Evolutionary conservation across 2,329 filamentous ascomycete species (phyloP).

Genomic region (Penicillium vulpinum): DNA sequence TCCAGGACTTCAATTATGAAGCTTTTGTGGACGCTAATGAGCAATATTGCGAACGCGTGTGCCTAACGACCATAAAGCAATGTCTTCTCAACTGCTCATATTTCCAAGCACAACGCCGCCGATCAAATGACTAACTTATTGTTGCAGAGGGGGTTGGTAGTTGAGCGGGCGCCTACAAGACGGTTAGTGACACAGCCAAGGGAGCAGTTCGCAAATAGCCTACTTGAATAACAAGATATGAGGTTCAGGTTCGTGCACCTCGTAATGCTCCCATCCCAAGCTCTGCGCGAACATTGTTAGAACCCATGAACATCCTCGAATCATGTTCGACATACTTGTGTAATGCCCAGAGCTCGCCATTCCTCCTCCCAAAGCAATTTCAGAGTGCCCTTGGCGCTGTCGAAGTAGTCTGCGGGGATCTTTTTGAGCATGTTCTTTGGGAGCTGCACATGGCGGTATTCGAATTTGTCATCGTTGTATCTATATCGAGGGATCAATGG

Average conservation of each 20-base stretch:
- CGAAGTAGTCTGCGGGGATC: slow-evolving; percentile 93
- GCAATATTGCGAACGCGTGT: slow-evolving; percentile 20
- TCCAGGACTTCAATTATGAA: slow-evolving; percentile 30
- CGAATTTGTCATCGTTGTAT: slow-evolving; percentile 88
- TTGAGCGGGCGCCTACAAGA: slow-evolving; percentile 72
- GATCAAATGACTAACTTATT: slow-evolving; percentile 27
- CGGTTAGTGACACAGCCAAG: slow-evolving; percentile 20
- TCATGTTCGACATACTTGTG: slow-evolving; percentile 65
- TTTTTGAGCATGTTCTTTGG: slow-evolving; percentile 98
- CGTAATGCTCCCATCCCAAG: slow-evolving; percentile 98
- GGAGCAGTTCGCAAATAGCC: slow-evolving; percentile 45
- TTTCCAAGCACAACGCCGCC: slow-evolving; percentile 13
- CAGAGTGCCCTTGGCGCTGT: slow-evolving; percentile 82
- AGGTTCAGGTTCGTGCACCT: slow-evolving; percentile 97
- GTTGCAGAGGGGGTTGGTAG: slow-evolving; percentile 67
- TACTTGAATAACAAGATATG: slow-evolving; percentile 99
- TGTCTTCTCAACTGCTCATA: slow-evolving; percentile 7
- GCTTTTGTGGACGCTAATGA: slow-evolving; percentile 26
- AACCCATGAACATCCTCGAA: not conserved
- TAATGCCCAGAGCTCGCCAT: slow-evolving; percentile 95
- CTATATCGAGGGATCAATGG: slow-evolving; percentile 50
- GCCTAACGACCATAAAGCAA: slow-evolving; percentile 10
- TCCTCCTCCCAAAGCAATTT: slow-evolving; percentile 98
- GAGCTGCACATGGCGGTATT: slow-evolving; percentile 96
- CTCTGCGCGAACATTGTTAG: slow-evolving; percentile 59